Evolutionary conservation across 495 filamentous ascomycete genomes (phyloP).

Genomic region (Podospora pseudoanserina): DNA sequence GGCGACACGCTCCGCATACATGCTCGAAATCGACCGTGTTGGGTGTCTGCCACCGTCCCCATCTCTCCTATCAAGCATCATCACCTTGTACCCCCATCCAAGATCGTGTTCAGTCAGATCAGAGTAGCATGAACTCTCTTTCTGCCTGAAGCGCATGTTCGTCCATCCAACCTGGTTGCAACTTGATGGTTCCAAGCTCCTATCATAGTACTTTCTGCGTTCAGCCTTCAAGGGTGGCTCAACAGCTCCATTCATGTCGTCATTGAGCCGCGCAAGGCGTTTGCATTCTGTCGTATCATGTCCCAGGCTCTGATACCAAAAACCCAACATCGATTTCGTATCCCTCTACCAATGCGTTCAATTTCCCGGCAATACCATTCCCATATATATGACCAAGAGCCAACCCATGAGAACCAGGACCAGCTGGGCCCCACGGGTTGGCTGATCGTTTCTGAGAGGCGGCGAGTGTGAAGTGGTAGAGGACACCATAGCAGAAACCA

Average conservation of each 20-base stretch:
- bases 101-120: slow-evolving; percentile 10
- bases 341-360: slow-evolving; percentile 8
- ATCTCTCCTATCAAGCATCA: slow-evolving; percentile 17
- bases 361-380: slow-evolving; percentile 21
- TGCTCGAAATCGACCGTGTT: not conserved
- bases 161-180: not conserved
- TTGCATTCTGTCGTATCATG: slow-evolving; percentile 10
- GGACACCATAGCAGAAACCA: slow-evolving; percentile 27
- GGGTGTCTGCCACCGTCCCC: not conserved
- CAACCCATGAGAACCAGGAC: slow-evolving; percentile 22
- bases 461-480: slow-evolving; percentile 2
- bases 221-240: not conserved
- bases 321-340: slow-evolving; percentile 20
- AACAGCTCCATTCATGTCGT: not conserved
- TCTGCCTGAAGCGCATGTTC: slow-evolving; percentile 3
- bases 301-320: slow-evolving; percentile 18
- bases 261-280: not conserved
- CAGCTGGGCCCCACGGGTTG: slow-evolving; percentile 16
- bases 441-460: not conserved
- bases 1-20: slow-evolving; percentile 20
- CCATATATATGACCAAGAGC: slow-evolving; percentile 16
- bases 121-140: slow-evolving; percentile 18
- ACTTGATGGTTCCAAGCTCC: too few species aligned
- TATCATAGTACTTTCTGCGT: slow-evolving; percentile 10
- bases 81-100: slow-evolving; percentile 23